Evolutionary conservation across 768 basidiomycete species (phyloP), one percentile per base, ranked within the genome.

Genomic region (Boletellus emodensis): DNA sequence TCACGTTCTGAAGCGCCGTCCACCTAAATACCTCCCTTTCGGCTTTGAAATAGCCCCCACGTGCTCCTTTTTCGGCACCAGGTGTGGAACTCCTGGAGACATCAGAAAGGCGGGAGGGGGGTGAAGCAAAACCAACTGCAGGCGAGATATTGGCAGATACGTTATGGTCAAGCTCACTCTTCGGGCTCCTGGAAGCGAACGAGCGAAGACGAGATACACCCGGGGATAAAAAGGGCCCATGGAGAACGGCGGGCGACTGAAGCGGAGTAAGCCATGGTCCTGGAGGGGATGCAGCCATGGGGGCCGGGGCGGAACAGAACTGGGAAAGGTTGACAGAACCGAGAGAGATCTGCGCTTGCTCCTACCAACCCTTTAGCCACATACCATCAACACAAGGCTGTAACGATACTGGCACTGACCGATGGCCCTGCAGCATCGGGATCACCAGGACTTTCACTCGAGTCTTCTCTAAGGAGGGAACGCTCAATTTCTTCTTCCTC

Each of bases 181-280:
- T 73, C 24, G 72, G 66, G 5, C 73, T 66, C 22, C 74, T 76
- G 12, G 83, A 81, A 6, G 77, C 75, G 59, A 76, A 76, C 12
- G 90, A 89, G 38, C 89, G 86, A 37, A 90, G 78, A n/a, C 89
- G 79, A 26, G 89, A 92, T 6, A 89, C 78, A n/a, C 75, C 79
- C 4, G 86, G 85, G 58, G 87, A 83, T 17, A 89, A 64, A 63
- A 85, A 89, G 12, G 83, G 78, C 35, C 78, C 75, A 4, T 78
- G 69, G 10, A 42, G 48, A 9, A 51, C 38, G 22, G 35, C 40
- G 11, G 32, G 35, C 2, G 39, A 49, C 20, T 45, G 43, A 28
- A 20, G 35, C 0, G 49, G 53, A 32, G 40, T 18, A 33, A 44
- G 18, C 6, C 46, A 40, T 15, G 48, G 24, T 18, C 52, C 54